These are phyloP conservation scores for Kazachstania psychrophila DNA, from an alignment of 805 yeast genomes.

Conservation along the genomic window DNA sequence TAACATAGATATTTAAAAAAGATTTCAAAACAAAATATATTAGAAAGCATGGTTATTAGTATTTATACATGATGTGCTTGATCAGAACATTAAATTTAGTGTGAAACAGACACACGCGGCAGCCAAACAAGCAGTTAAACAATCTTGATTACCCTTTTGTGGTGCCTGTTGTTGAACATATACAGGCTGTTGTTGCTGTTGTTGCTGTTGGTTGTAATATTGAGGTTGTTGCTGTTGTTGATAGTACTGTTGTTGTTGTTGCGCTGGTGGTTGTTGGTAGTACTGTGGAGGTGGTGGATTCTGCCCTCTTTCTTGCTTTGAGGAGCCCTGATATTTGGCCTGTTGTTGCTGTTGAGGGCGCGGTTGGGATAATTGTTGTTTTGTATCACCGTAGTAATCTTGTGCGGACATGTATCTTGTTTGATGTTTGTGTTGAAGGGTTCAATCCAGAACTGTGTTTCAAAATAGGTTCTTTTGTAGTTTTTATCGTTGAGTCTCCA, in stretches of 20 bases:
- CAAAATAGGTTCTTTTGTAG: no score
- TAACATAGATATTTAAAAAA: neutral
- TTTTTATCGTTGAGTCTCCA: no score
- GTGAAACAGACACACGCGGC: slow-evolving; percentile 50
- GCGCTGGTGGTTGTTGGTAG: slow-evolving; percentile 33
- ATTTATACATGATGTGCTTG: no score
- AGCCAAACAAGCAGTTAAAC: slow-evolving; percentile 46
- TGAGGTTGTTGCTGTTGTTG: slow-evolving; percentile 33
- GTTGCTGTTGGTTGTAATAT: slow-evolving; percentile 39
- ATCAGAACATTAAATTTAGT: slow-evolving; percentile 40
- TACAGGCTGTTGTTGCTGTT: slow-evolving; percentile 40
- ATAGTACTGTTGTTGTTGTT: neutral
- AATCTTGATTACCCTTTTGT: slow-evolving; percentile 31
- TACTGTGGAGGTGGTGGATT: slow-evolving; percentile 33
- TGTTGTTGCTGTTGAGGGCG: slow-evolving; percentile 6
- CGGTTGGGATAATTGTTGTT: slow-evolving; percentile 2
- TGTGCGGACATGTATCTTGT: slow-evolving; percentile 19
- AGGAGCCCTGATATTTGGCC: slow-evolving; percentile 10
- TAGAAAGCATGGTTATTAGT: no score
- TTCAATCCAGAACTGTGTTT: no score
- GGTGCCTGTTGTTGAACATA: slow-evolving; percentile 44
- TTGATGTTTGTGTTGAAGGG: neutral
- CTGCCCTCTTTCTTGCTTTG: slow-evolving; percentile 30
- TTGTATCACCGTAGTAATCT: slow-evolving; percentile 18
- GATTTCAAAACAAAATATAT: neutral